Evolutionary conservation across 2,329 filamentous ascomycete genomes (phyloP).

Genomic region (Exophiala phaeomuriformis): DNA sequence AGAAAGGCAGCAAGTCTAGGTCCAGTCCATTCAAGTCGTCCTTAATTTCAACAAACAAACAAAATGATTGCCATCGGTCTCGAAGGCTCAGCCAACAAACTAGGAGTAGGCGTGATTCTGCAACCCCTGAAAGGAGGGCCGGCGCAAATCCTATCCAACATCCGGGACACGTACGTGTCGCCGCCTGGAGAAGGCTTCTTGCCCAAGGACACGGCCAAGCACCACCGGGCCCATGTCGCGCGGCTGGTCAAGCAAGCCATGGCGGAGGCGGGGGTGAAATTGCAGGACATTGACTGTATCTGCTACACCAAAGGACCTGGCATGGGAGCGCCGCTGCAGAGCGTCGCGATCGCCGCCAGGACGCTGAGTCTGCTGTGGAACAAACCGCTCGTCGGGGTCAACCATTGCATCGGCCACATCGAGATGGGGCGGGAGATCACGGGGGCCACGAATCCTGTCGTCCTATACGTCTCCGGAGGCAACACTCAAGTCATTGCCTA

Average conservation of each 20-base stretch:
- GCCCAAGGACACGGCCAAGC: conserved; percentile 88
- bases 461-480: conserved; percentile 89
- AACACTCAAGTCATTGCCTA: conserved; percentile 99
- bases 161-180: conserved; percentile 87
- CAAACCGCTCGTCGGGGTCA: conserved; percentile 85
- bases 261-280: conserved; percentile 54
- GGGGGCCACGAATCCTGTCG: conserved; percentile 81
- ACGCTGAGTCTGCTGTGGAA: conserved; percentile 76
- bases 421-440: conserved; percentile 97
- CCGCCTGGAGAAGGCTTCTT: conserved; percentile 91
- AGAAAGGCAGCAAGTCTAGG: no score
- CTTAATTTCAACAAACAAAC: neutral
- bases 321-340: conserved; percentile 88
- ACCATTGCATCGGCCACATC: conserved; percentile 97
- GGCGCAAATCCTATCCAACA: conserved; percentile 75
- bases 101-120: conserved; percentile 84
- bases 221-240: conserved; percentile 83
- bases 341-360: conserved; percentile 77
- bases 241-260: conserved; percentile 73
- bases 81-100: conserved; percentile 96
- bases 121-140: conserved; percentile 55
- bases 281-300: conserved; percentile 73
- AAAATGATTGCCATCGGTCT: conserved; percentile 60
- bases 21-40: no score
- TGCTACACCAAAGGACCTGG: conserved; percentile 94